Conservation (phyloP, 257 asterid species). For the Agastache rugosa region DNA sequence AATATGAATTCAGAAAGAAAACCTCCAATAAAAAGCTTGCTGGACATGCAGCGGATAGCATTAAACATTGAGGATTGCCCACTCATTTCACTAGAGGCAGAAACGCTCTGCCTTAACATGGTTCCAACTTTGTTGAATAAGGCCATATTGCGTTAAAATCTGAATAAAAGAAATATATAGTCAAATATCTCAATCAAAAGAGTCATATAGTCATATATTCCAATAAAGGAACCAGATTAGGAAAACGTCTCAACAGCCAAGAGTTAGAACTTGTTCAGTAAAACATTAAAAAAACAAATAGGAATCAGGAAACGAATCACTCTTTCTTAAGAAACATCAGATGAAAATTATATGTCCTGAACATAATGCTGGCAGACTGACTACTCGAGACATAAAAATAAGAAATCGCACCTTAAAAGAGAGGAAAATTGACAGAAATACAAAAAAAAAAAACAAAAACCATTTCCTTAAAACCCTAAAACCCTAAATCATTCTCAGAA, state of each 20-base stretch:
- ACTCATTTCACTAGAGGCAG: constrained; percentile 41
- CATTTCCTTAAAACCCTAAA: not conserved
- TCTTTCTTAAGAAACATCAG: not conserved
- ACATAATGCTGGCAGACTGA: not conserved
- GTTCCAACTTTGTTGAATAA: constrained; percentile 62
- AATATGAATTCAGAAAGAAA: not conserved
- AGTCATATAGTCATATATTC: not conserved
- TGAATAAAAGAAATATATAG: constrained; percentile 26
- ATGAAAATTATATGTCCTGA: not conserved
- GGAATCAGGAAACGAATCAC: not conserved
- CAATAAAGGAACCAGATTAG: too few relatives aligned
- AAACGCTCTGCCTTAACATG: constrained; percentile 59
- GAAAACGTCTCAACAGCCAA: not conserved
- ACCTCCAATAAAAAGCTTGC: constrained; percentile 80
- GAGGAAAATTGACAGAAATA: not conserved
- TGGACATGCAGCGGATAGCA: constrained; percentile 79
- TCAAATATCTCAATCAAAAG: constrained; percentile 21
- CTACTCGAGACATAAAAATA: not conserved
- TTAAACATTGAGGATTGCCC: constrained; percentile 60
- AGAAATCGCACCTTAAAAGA: not conserved
- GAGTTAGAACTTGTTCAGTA: too few relatives aligned
- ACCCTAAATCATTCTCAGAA: not conserved
- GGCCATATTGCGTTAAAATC: constrained; percentile 58
- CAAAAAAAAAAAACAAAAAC: too few relatives aligned
- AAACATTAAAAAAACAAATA: too few relatives aligned